Percentiles rank a stretch among this genome's conserved stretches.
phyloP scores from a whole-genome alignment of 2,329 filamentous ascomycete species.

The Rutstroemia sydowiana region DNA sequence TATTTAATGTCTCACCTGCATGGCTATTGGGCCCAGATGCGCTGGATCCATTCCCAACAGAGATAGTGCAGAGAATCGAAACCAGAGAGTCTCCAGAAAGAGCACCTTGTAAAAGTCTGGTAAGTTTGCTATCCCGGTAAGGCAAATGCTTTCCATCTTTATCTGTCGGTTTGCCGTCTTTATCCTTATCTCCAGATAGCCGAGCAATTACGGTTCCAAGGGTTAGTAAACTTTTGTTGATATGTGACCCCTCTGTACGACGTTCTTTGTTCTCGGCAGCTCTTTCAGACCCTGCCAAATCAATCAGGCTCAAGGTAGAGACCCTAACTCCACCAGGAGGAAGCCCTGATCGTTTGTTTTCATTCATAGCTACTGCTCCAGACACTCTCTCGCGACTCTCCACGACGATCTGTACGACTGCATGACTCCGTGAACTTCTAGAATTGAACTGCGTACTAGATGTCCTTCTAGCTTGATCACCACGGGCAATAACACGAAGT shows the following conservation, averaged over 20 bases:
- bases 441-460: constrained; percentile 97
- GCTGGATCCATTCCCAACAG: constrained; percentile 72
- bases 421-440: constrained; percentile 93
- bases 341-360: constrained; percentile 62
- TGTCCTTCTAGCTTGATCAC: constrained; percentile 82
- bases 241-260: constrained; percentile 89
- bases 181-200: constrained; percentile 84
- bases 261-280: constrained; percentile 93
- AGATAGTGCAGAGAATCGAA: constrained; percentile 94
- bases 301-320: constrained; percentile 89
- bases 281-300: constrained; percentile 92
- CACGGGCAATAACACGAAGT: constrained; percentile 86
- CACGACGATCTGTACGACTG: constrained; percentile 96
- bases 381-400: constrained; percentile 86
- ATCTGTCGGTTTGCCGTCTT: constrained; percentile 62
- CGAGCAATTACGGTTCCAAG: constrained; percentile 91
- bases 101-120: constrained; percentile 82
- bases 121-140: constrained; percentile 96
- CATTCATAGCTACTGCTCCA: constrained; percentile 36
- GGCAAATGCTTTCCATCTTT: constrained; percentile 89
- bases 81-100: constrained; percentile 90
- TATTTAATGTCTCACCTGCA: constrained; percentile 85
- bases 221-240: constrained; percentile 95
- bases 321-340: constrained; percentile 86
- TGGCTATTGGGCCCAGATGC: constrained; percentile 65